These are phyloP conservation scores for Draba incana DNA, from an alignment of 345 rosid genomes.

Conservation along the genomic window DNA sequence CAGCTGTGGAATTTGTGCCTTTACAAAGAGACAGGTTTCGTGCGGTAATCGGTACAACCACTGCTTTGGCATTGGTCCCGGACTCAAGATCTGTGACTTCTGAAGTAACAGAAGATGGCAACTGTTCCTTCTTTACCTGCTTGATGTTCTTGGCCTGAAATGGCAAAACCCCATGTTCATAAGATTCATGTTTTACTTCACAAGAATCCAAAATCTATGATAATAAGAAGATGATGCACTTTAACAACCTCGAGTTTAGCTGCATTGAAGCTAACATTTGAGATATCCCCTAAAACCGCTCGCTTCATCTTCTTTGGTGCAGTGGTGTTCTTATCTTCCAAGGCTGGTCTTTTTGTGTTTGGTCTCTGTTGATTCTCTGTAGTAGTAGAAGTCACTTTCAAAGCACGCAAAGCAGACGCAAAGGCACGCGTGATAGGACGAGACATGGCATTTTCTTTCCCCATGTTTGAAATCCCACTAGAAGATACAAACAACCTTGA, in stretches of 20 bases:
- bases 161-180: slow-evolving; percentile 15
- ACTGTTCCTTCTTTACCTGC: slow-evolving; percentile 49
- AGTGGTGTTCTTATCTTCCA: slow-evolving; percentile 49
- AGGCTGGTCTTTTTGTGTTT: slow-evolving; percentile 60
- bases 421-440: slow-evolving; percentile 72
- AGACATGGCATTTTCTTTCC: slow-evolving; percentile 53
- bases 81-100: slow-evolving; percentile 38
- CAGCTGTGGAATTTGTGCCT: slow-evolving; percentile 27
- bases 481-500: slow-evolving; percentile 46
- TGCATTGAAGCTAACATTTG: slow-evolving; percentile 61
- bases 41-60: slow-evolving; percentile 20
- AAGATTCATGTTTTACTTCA: slow-evolving; percentile 28
- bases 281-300: slow-evolving; percentile 72
- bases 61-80: slow-evolving; percentile 21
- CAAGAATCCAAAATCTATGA: slow-evolving; percentile 4
- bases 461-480: slow-evolving; percentile 55
- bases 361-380: slow-evolving; percentile 49
- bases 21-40: slow-evolving; percentile 18
- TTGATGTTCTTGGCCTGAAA: slow-evolving; percentile 60
- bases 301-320: slow-evolving; percentile 50
- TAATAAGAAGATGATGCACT: not conserved
- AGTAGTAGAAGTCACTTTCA: slow-evolving; percentile 35
- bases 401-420: slow-evolving; percentile 60
- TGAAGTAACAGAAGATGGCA: slow-evolving; percentile 46
- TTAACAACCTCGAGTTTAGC: slow-evolving; percentile 56